phyloP scores from a whole-genome alignment of 805 yeast species.

The Zygotorulaspora florentina region DNA sequence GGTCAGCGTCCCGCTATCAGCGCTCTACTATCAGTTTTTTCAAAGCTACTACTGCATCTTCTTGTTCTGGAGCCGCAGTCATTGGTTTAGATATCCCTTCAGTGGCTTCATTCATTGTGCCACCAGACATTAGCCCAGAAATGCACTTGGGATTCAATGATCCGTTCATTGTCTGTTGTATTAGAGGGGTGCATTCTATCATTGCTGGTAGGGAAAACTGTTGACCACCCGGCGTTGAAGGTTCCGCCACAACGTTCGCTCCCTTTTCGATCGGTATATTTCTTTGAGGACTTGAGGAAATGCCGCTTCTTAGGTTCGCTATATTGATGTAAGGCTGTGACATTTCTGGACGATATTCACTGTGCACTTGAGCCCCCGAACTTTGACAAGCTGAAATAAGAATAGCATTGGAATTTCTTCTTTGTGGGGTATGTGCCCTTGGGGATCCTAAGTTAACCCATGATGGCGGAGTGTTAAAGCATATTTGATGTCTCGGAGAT shows the following conservation, averaged over 20 bases:
- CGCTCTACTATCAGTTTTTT: conserved; percentile 28
- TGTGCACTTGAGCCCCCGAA: background rate
- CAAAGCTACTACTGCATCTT: conserved; percentile 32
- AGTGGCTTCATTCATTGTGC: background rate
- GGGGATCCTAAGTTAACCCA: conserved; percentile 29
- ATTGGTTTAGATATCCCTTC: conserved; percentile 9
- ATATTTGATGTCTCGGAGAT: conserved; percentile 19
- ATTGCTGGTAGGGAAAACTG: conserved; percentile 15
- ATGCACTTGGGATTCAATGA: conserved; percentile 21
- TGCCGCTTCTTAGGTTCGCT: conserved; percentile 1
- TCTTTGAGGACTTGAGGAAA: background rate
- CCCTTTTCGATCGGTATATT: background rate
- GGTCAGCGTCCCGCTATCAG: background rate
- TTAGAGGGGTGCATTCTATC: conserved; percentile 32
- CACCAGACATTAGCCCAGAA: conserved; percentile 13
- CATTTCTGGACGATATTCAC: conserved; percentile 4
- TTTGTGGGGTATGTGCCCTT: conserved; percentile 17
- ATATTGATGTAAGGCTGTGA: conserved; percentile 1
- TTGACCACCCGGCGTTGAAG: conserved; percentile 19
- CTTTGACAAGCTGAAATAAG: conserved; percentile 6
- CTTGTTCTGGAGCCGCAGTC: conserved; percentile 15
- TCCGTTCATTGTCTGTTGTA: conserved; percentile 34
- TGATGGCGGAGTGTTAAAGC: conserved; percentile 32
- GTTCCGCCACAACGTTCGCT: conserved; percentile 7
- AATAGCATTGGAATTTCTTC: conserved; percentile 12